Evolutionary conservation across 1,139 yeast species (phyloP).

Genomic region (Geotrichum reessii): DNA sequence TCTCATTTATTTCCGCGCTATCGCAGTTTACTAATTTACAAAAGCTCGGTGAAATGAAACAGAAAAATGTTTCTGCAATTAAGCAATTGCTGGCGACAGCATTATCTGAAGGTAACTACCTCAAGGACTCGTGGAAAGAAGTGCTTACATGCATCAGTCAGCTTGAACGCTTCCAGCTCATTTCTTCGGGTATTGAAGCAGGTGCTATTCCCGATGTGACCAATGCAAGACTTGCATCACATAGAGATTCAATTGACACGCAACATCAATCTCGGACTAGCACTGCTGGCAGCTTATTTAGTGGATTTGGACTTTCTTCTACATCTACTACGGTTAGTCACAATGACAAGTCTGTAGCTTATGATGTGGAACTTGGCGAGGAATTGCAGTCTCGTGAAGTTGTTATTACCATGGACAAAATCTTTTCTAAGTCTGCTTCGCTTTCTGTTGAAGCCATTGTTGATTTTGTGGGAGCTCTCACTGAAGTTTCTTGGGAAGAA

Average conservation of each 20-base stretch:
- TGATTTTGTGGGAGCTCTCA: constrained; percentile 78
- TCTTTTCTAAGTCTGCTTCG: constrained; percentile 76
- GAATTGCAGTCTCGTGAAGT: constrained; percentile 68
- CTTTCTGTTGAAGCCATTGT: constrained; percentile 80
- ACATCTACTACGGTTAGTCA: constrained; percentile 1
- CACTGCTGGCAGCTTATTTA: constrained; percentile 14
- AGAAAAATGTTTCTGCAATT: constrained; percentile 81
- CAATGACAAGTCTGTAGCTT: constrained; percentile 26
- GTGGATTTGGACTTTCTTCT: constrained; percentile 9
- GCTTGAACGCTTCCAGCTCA: constrained; percentile 80
- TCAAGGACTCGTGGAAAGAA: constrained; percentile 78
- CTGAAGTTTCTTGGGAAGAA: constrained; percentile 85
- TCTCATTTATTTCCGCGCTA: constrained; percentile 87
- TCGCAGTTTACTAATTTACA: constrained; percentile 80
- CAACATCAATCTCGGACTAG: constrained; percentile 31
- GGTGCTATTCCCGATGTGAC: constrained; percentile 81
- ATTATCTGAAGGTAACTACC: constrained; percentile 65
- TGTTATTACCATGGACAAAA: constrained; percentile 78
- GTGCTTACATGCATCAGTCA: constrained; percentile 80
- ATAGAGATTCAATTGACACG: constrained; percentile 43
- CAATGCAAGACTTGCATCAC: constrained; percentile 56
- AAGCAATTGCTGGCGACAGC: constrained; percentile 71
- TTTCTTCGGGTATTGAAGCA: constrained; percentile 85
- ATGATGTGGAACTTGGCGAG: constrained; percentile 50
- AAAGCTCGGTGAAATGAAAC: constrained; percentile 70